Conservation (phyloP, 176 grass and related monocot genomes). For the Puya raimondii region DNA sequence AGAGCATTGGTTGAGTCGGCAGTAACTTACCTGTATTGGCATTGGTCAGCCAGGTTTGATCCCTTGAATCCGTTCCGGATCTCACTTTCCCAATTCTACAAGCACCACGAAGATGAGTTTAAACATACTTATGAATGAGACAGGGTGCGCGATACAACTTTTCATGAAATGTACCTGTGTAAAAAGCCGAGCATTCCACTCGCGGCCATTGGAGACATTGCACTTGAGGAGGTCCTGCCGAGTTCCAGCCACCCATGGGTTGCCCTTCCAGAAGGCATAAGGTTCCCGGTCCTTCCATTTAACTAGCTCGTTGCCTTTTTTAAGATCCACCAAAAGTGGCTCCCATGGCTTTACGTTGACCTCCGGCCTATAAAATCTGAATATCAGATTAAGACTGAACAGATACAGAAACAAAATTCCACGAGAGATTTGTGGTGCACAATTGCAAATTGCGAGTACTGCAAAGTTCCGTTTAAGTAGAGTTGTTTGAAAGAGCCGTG, state of each 20-base stretch:
- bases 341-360: conserved; percentile 41
- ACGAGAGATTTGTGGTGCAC: too few species aligned
- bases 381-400: neutral
- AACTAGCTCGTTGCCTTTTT: conserved; percentile 23
- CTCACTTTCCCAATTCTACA: conserved; percentile 38
- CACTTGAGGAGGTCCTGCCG: conserved; percentile 35
- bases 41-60: conserved; percentile 47
- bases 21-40: conserved; percentile 35
- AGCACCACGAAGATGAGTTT: neutral
- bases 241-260: neutral
- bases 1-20: neutral
- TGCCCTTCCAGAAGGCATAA: conserved; percentile 54
- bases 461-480: too few species aligned
- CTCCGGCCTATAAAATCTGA: conserved; percentile 22
- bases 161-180: conserved; percentile 17
- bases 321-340: conserved; percentile 23
- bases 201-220: conserved; percentile 24
- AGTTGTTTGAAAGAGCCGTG: too few species aligned
- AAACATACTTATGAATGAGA: neutral
- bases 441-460: too few species aligned
- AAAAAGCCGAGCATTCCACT: conserved; percentile 49
- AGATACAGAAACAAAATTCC: neutral
- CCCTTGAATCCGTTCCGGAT: conserved; percentile 25
- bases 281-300: conserved; percentile 38
- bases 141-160: neutral